Evolutionary conservation across 2,329 filamentous ascomycete species (phyloP).

Genomic region (Penicillium sumatraense): DNA sequence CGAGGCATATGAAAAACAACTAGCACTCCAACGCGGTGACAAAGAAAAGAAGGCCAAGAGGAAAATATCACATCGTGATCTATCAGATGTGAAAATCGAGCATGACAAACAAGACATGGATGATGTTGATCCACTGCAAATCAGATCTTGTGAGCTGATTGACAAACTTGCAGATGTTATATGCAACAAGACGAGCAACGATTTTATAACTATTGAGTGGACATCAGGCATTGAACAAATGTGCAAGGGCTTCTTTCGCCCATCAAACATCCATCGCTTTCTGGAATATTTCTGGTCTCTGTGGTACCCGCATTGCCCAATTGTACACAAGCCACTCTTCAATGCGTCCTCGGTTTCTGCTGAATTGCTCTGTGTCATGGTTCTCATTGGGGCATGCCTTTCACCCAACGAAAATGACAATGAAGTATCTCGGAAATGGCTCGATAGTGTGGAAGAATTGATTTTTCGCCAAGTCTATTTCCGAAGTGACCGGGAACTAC

Average conservation of each 20-base stretch:
- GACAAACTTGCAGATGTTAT: conserved; percentile 11
- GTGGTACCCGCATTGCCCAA: conserved; percentile 37
- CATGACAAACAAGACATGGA: not conserved
- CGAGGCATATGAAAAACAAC: conserved; percentile 12
- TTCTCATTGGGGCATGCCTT: conserved; percentile 33
- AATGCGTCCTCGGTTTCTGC: conserved; percentile 15
- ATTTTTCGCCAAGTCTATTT: conserved; percentile 24
- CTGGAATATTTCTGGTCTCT: conserved; percentile 33
- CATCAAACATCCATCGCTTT: conserved; percentile 26
- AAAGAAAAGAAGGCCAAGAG: not conserved
- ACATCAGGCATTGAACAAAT: conserved; percentile 3
- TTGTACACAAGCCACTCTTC: conserved; percentile 33
- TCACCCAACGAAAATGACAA: conserved; percentile 23
- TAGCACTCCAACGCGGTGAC: not conserved
- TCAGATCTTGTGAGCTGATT: conserved; percentile 16
- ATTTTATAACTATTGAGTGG: conserved; percentile 23
- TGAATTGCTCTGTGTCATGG: conserved; percentile 31
- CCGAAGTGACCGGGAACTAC: not conserved
- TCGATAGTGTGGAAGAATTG: conserved; percentile 27
- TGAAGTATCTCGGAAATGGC: conserved; percentile 20
- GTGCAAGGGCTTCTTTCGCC: conserved; percentile 25
- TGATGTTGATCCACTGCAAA: not conserved
- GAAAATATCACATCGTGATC: no score
- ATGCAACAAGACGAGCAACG: conserved; percentile 8
- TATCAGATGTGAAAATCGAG: not conserved